Base-by-base conservation (phyloP, 2,329 filamentous ascomycete genomes). In the Didymella exigua region DNA sequence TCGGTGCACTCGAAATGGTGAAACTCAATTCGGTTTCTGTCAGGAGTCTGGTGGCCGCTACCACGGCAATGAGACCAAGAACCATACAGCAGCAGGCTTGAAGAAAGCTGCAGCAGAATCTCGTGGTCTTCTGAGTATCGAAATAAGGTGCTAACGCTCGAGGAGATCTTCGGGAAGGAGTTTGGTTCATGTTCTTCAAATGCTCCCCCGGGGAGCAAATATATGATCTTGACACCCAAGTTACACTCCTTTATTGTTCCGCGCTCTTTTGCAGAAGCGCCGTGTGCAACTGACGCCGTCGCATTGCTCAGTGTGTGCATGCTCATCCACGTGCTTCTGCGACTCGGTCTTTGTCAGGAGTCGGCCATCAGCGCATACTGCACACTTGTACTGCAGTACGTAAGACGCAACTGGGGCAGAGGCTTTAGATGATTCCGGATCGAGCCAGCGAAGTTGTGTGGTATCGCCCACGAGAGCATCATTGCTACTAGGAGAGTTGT, bases 301-400 rank as follows among this genome's bases (percentile, higher is more conserved):
- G 27, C 70, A 72, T 4, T 26, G 49, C 13, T 36, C 48, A 31
- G 52, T 60, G 50, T 73, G 69, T 19, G 54, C 43, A 56, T 73
- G 68, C 44, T 73, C 70, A 5, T 60, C 40, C 3, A 48, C 36
- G 47, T 72, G 70, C 30, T 53, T 67, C 10, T 66, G 59, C 2
- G 62, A 23, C 34, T 74, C 71, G 2, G 34, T 49, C 16, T 57
- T 61, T 0, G 71, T 71, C 44, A 73, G 33, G n/a, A 69, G 41
- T 9, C 59, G 61, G 8, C 57, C 67, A 31, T 66, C 54, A 2
- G 42, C 52, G 29, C 71, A 74, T 5, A 57, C 58, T 2, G 33
- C 36, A 41, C 71, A 74, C 36, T 52, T 57, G 40, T 59, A 56
- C 18, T 60, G 51, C 1, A 70, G 24, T 2, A 71, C 56, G 4